Evolutionary conservation across 352 stramenopile genomes (phyloP), one percentile per base, ranked within the genome.

Genomic region (Pythium biforme): DNA sequence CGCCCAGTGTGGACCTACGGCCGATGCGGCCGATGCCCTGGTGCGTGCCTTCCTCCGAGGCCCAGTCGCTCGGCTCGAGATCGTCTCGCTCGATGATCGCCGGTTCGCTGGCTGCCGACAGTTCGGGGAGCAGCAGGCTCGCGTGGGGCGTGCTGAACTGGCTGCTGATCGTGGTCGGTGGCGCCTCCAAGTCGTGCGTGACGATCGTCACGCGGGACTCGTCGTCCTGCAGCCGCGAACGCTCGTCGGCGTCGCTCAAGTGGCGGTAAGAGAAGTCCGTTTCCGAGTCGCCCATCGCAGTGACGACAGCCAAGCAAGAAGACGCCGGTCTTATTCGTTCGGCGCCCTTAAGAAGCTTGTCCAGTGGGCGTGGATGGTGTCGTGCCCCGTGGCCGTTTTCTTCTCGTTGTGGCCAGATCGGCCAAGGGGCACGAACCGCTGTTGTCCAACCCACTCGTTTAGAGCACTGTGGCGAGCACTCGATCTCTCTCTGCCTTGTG

Each of bases 231-330:
- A 47, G 20, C 6, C 52, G 59, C n/a, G 41, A 31, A 4, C 19
- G 25, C 2, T 72, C 65, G 26, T 68, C 66, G 12, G 26, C 8
- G 41, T 73, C 66, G 49, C 47, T 73, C 10, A 73, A 45, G 40
- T 73, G 50, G 49, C 66, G 66, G 27, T 73, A 73, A 14, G 65
- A 63, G 34, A 68, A 67, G 29, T 72, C 65, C 15, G 27, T 39
- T 29, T 71, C 58, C 22, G 56, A 33, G 33, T 63, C 56, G 27
- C 20, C 45, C 55, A 62, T 62, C 15, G 9, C 8, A 26, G n/a
- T 39, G 19, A 17, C 8, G 19, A 29, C 12, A n/a, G 49, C 17
- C 41, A 27, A 49, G 15, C 9, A 11, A 45, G 39, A 45, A 34
- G 29, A 4, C 10, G 29, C 17, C 17, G 37, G 37, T 43, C 37